phyloP scores from a whole-genome alignment of 2,329 filamentous ascomycete genomes.

The Amauroascus verrucosus region DNA sequence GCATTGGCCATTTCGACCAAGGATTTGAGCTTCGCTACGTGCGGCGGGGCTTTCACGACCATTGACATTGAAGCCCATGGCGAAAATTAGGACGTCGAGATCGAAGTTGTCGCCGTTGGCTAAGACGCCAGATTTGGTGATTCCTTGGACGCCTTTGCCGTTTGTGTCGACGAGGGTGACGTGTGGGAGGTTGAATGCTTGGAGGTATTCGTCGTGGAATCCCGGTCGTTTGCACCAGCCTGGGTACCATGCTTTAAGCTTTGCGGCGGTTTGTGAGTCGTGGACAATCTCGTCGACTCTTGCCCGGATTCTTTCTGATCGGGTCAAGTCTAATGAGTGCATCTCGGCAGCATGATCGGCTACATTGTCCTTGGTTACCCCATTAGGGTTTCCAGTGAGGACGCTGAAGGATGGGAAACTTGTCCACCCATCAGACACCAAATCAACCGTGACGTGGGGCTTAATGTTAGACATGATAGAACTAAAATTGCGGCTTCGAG shows the following conservation, averaged over 20 bases:
- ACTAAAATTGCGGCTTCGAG: conserved; percentile 24
- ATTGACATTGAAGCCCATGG: conserved; percentile 35
- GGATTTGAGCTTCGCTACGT: conserved; percentile 28
- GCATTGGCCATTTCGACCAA: conserved; percentile 37
- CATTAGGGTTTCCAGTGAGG: conserved; percentile 28
- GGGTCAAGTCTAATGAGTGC: neutral
- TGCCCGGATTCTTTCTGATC: conserved; percentile 27
- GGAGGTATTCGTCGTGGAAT: conserved; percentile 43
- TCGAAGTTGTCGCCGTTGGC: conserved; percentile 41
- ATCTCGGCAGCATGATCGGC: conserved; percentile 10
- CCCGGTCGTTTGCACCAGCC: conserved; percentile 54
- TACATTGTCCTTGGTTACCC: conserved; percentile 29
- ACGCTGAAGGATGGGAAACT: conserved; percentile 1
- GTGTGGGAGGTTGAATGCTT: conserved; percentile 46
- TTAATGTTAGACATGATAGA: conserved; percentile 21
- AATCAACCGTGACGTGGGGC: conserved; percentile 12
- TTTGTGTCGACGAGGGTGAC: conserved; percentile 52
- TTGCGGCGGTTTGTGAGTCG: conserved; percentile 42
- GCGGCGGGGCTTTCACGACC: conserved; percentile 9
- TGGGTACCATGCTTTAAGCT: conserved; percentile 48
- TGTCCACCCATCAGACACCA: conserved; percentile 1
- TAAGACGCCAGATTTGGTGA: conserved; percentile 47
- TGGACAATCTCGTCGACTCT: conserved; percentile 42
- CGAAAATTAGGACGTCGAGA: conserved; percentile 40
- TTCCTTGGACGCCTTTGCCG: conserved; percentile 46